These are phyloP conservation scores for Ramaria rubella DNA, from an alignment of 768 basidiomycete genomes.

Conservation along the genomic window DNA sequence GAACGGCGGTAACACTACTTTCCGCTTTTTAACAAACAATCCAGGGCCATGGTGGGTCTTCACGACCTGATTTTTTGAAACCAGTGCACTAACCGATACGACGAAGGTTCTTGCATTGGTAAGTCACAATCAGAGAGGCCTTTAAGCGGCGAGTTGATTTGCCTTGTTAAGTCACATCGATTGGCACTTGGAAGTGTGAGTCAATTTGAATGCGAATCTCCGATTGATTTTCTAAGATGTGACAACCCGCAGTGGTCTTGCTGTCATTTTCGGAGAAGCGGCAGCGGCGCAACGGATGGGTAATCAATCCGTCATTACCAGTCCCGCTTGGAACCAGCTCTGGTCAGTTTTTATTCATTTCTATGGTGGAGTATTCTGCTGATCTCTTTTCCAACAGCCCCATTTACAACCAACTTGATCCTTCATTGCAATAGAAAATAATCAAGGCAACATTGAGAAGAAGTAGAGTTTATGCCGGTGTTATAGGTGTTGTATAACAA, in stretches of 20 bases:
- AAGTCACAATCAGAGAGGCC: neutral
- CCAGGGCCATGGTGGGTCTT: constrained; percentile 43
- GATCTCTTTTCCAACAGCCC: neutral
- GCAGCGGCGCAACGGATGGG: neutral
- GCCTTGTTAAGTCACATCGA: constrained; percentile 8
- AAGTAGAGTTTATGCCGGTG: too few relatives aligned
- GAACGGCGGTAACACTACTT: constrained; percentile 19
- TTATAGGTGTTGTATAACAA: too few relatives aligned
- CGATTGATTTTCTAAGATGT: neutral
- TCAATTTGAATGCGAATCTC: neutral
- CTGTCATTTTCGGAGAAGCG: constrained; percentile 5
- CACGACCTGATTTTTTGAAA: neutral
- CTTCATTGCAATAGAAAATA: neutral
- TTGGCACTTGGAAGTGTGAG: constrained; percentile 11
- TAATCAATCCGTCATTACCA: neutral
- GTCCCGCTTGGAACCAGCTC: neutral
- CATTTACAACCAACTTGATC: neutral
- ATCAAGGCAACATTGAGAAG: too few relatives aligned
- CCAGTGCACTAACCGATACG: constrained; percentile 1
- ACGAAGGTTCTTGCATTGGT: constrained; percentile 27
- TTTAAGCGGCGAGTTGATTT: neutral
- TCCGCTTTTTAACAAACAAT: constrained; percentile 47
- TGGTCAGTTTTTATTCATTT: neutral
- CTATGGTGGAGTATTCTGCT: neutral
- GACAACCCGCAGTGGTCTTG: neutral